These are phyloP conservation scores for Imleria badia DNA, from an alignment of 768 basidiomycete species.

Conservation along the genomic window DNA sequence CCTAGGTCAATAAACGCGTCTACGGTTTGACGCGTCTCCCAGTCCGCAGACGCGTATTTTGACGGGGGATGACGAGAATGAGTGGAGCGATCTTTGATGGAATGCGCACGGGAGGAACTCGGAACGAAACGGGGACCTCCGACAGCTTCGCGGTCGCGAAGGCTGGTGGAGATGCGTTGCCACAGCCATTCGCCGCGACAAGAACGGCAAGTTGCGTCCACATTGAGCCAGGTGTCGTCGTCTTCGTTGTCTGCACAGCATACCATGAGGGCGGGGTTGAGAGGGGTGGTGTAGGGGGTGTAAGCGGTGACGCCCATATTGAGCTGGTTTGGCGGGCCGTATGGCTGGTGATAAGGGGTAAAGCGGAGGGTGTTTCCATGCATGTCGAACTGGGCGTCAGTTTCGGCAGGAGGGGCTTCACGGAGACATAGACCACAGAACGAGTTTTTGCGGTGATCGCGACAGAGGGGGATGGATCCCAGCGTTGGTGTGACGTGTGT, in stretches of 20 bases:
- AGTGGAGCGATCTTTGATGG: slow-evolving; percentile 13
- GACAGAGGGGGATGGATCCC: slow-evolving; percentile 52
- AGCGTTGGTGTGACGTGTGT: slow-evolving; percentile 41
- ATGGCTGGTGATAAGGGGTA: slow-evolving; percentile 33
- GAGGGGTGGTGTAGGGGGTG: slow-evolving; percentile 22
- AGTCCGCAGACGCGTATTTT: slow-evolving; percentile 44
- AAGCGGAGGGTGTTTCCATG: slow-evolving; percentile 33
- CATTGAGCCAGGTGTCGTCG: slow-evolving; percentile 61
- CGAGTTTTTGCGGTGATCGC: slow-evolving; percentile 60
- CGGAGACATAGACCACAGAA: slow-evolving; percentile 72
- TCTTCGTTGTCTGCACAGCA: slow-evolving; percentile 72
- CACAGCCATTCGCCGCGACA: slow-evolving; percentile 70
- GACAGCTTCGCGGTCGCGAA: slow-evolving; percentile 55
- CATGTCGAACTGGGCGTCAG: slow-evolving; percentile 35
- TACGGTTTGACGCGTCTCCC: slow-evolving; percentile 66
- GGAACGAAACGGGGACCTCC: slow-evolving; percentile 43
- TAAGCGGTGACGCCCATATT: slow-evolving; percentile 25
- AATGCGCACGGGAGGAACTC: slow-evolving; percentile 11
- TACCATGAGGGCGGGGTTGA: slow-evolving; percentile 36
- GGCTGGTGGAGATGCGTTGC: slow-evolving; percentile 48
- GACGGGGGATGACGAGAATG: slow-evolving; percentile 26
- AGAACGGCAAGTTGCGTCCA: slow-evolving; percentile 64
- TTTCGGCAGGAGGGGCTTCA: slow-evolving; percentile 51
- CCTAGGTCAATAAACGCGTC: slow-evolving; percentile 74
- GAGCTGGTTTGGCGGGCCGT: slow-evolving; percentile 20